Conservation (phyloP, 306 rosid genomes). For the Quercus dentata region DNA sequence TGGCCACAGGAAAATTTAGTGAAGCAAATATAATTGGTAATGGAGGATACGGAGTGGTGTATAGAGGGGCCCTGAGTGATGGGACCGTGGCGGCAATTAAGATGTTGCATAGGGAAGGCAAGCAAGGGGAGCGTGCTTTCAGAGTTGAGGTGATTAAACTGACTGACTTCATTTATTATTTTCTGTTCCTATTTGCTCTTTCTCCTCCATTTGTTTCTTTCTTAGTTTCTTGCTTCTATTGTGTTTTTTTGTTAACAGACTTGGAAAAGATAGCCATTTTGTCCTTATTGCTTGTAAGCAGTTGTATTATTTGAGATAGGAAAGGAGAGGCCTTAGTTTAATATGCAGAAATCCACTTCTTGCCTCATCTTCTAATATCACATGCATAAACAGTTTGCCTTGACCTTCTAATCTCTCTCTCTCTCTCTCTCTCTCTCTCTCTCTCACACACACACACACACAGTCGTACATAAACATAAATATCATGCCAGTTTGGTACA, state of each 20-base stretch:
- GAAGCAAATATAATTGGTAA: constrained; percentile 65
- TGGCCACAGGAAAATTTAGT: constrained; percentile 61
- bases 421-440: not conserved
- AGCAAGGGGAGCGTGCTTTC: constrained; percentile 95
- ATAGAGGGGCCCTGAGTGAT: constrained; percentile 72
- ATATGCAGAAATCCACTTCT: not conserved
- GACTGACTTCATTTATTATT: constrained; percentile 42
- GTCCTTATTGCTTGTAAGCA: constrained; percentile 22
- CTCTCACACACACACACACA: not conserved
- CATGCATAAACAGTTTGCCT: not conserved
- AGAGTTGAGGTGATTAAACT: constrained; percentile 64
- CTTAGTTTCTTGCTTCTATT: constrained; percentile 3
- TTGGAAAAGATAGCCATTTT: constrained; percentile 25
- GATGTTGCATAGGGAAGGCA: constrained; percentile 60
- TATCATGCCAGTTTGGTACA: no score
- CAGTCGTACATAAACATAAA: no score
- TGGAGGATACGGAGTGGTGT: constrained; percentile 67
- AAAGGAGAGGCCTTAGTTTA: not conserved
- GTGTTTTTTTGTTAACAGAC: not conserved
- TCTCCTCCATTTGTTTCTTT: constrained; percentile 13
- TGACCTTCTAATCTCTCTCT: not conserved
- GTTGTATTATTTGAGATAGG: not conserved
- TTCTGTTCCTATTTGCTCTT: constrained; percentile 28
- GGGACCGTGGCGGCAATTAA: constrained; percentile 83
- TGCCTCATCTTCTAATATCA: not conserved